Percentiles rank a stretch among this genome's conserved stretches.
These are phyloP conservation scores for Akanthomyces muscarius DNA, from an alignment of 2,329 filamentous ascomycete species.

Conservation along the genomic window DNA sequence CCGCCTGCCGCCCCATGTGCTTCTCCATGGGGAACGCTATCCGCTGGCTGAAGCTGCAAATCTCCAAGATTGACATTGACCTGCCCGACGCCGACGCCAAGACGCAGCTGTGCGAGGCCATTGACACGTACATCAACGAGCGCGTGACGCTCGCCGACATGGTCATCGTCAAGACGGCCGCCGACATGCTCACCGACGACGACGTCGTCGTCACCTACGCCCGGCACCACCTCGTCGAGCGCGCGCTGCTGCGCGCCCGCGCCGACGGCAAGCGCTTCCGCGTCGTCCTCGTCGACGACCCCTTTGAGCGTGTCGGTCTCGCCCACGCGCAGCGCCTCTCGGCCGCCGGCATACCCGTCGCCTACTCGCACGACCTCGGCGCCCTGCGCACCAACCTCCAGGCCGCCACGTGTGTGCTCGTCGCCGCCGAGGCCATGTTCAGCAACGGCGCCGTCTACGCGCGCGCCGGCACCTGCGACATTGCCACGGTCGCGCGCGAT, in stretches of 20 bases:
- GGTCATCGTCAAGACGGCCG: conserved; percentile 74
- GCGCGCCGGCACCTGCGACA: conserved; percentile 77
- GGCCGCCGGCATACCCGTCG: conserved; percentile 67
- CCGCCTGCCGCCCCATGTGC: conserved; percentile 89
- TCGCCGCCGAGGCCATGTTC: conserved; percentile 92
- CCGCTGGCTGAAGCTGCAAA: conserved; percentile 86
- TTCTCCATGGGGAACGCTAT: conserved; percentile 98
- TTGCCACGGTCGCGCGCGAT: conserved; percentile 78
- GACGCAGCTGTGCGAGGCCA: conserved; percentile 68
- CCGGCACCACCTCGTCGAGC: conserved; percentile 80
- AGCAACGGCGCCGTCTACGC: conserved; percentile 90
- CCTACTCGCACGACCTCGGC: conserved; percentile 74
- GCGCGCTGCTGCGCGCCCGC: conserved; percentile 71
- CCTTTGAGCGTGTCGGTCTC: conserved; percentile 49
- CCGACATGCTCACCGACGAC: conserved; percentile 69
- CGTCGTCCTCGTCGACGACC: conserved; percentile 78
- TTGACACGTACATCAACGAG: conserved; percentile 87
- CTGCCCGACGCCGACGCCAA: conserved; percentile 80
- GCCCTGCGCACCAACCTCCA: conserved; percentile 71
- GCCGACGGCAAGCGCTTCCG: conserved; percentile 68
- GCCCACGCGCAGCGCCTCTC: conserved; percentile 64
- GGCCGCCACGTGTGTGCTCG: conserved; percentile 66
- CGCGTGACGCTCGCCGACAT: conserved; percentile 83
- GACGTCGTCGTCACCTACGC: conserved; percentile 85
- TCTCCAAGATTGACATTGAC: conserved; percentile 85